These are phyloP conservation scores for Apiospora hydei DNA, from an alignment of 2,329 filamentous ascomycete species.

Conservation along the genomic window DNA sequence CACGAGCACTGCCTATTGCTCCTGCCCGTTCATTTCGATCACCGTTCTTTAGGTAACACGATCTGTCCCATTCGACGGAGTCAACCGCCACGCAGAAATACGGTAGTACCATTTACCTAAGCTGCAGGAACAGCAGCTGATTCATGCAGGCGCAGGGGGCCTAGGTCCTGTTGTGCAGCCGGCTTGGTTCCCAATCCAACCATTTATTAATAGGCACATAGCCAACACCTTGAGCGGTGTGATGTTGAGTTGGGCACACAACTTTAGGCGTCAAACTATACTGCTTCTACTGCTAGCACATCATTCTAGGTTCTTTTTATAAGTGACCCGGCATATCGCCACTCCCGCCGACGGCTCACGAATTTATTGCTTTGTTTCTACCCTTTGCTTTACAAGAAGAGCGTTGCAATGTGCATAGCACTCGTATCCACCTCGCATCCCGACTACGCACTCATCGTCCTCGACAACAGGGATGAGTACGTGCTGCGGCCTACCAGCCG, in stretches of 20 bases:
- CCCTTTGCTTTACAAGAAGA: neutral
- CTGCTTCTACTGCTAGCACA: neutral
- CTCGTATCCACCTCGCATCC: conserved; percentile 79
- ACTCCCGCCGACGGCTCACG: neutral
- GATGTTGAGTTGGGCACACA: conserved; percentile 16
- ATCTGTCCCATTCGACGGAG: conserved; percentile 4
- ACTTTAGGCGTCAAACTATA: conserved; percentile 15
- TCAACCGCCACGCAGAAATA: neutral
- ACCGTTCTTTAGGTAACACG: neutral
- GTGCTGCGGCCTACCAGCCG: conserved; percentile 69
- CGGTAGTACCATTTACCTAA: conserved; percentile 11
- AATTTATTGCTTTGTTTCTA: neutral
- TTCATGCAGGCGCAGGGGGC: conserved; percentile 14
- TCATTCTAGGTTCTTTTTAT: neutral
- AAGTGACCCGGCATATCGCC: neutral
- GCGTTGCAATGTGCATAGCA: conserved; percentile 74
- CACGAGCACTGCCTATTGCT: neutral
- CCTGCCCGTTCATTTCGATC: neutral
- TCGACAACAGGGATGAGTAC: conserved; percentile 82
- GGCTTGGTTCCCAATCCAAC: conserved; percentile 4
- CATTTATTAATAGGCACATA: conserved; percentile 3
- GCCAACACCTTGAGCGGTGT: conserved; percentile 20
- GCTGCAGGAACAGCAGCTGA: conserved; percentile 23
- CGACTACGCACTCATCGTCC: conserved; percentile 74
- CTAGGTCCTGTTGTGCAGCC: neutral